Conservation (phyloP, 192 early-diverging fungal genomes). For the Backusella circina region DNA sequence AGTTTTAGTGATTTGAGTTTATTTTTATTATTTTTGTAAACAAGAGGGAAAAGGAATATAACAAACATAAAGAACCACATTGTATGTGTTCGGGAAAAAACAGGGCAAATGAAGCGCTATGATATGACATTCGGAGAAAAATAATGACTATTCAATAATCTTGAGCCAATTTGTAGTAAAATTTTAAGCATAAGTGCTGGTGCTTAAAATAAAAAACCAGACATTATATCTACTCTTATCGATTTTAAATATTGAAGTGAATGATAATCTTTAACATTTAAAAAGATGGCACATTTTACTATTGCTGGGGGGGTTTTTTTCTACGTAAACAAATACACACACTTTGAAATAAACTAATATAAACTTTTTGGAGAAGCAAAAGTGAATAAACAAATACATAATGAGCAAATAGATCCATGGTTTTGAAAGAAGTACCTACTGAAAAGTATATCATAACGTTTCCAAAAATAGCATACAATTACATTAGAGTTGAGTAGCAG, state of each 20-base stretch:
- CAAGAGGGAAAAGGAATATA: not conserved
- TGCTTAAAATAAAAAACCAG: not conserved
- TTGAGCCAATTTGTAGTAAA: not conserved
- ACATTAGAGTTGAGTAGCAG: too few relatives aligned
- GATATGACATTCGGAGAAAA: not conserved
- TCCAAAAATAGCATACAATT: too few relatives aligned
- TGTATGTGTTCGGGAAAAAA: constrained; percentile 1
- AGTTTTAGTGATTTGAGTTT: not conserved
- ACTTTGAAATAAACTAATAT: not conserved
- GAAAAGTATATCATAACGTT: too few relatives aligned
- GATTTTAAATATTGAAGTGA: not conserved
- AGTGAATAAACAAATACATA: not conserved
- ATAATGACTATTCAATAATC: not conserved
- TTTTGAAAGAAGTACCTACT: too few relatives aligned
- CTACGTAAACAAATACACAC: not conserved
- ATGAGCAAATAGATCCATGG: too few relatives aligned
- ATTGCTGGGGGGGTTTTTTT: too few relatives aligned
- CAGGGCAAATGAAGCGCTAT: not conserved
- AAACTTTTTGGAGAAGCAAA: not conserved
- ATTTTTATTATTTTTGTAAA: not conserved
- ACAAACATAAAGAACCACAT: not conserved
- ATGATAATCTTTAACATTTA: not conserved
- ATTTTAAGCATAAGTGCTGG: not conserved
- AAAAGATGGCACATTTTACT: not conserved
- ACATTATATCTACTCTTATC: not conserved